These are phyloP conservation scores for Alliaria petiolata DNA, from an alignment of 345 rosid genomes.

Conservation along the genomic window DNA sequence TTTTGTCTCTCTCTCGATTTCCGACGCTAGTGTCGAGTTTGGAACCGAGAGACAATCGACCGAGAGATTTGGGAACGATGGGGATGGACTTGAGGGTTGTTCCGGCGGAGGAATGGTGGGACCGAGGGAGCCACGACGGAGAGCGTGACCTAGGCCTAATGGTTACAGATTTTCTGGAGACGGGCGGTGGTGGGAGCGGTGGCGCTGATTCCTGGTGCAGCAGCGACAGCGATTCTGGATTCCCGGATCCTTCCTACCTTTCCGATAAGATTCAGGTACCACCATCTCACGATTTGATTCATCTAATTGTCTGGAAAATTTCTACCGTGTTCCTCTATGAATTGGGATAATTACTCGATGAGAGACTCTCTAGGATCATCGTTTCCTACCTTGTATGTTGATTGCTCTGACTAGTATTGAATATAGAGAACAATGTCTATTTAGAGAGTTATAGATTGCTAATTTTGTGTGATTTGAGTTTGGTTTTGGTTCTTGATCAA, in stretches of 20 bases:
- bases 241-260: constrained; percentile 64
- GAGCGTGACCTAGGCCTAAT: constrained; percentile 83
- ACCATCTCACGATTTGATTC: not conserved
- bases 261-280: constrained; percentile 73
- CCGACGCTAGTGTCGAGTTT: not conserved
- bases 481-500: not conserved
- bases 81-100: constrained; percentile 60
- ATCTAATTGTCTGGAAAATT: not conserved
- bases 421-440: not conserved
- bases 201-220: constrained; percentile 72
- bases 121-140: constrained; percentile 60
- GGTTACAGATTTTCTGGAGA: constrained; percentile 86
- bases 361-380: not conserved
- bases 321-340: not conserved
- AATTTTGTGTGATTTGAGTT: not conserved
- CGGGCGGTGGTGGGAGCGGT: constrained; percentile 53
- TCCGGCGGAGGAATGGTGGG: constrained; percentile 44
- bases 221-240: constrained; percentile 84
- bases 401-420: not conserved
- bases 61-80: not conserved
- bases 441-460: not conserved
- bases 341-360: not conserved
- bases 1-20: not conserved
- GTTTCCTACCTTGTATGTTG: not conserved
- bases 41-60: not conserved